Conservation (phyloP, 169 alveolate species). For the Prorocentrum cordatum region DNA sequence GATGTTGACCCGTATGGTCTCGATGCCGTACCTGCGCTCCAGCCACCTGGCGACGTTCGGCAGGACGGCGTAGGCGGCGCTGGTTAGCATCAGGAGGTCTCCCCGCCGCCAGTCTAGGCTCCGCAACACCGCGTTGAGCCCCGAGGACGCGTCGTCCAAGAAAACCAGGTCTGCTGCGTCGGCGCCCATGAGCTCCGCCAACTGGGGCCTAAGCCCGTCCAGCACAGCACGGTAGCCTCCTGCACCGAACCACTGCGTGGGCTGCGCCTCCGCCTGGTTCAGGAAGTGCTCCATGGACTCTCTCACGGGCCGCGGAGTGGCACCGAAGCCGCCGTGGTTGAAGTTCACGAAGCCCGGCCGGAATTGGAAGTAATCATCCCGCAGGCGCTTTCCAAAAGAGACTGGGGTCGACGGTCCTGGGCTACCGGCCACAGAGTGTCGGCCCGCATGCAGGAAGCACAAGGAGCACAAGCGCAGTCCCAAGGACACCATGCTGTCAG, state of each 20-base stretch:
- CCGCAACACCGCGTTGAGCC: conserved; percentile 61
- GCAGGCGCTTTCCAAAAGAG: no score
- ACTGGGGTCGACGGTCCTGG: no score
- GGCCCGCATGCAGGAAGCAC: no score
- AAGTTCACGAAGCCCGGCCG: conserved; percentile 49
- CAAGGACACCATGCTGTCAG: no score
- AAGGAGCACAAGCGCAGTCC: no score
- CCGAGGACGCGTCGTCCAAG: conserved; percentile 25
- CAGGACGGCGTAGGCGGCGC: conserved; percentile 58
- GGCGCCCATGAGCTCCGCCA: conserved; percentile 16
- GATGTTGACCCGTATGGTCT: no score
- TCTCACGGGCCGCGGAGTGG: conserved; percentile 23
- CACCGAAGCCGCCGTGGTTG: conserved; percentile 66
- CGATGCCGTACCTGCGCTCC: no score
- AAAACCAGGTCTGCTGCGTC: conserved; percentile 15
- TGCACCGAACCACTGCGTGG: conserved; percentile 16
- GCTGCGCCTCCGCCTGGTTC: conserved; percentile 39
- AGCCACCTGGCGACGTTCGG: conserved; percentile 55
- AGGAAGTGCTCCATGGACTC: conserved; percentile 1
- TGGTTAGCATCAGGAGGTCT: conserved; percentile 33
- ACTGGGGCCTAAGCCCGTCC: background rate
- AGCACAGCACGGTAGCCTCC: background rate
- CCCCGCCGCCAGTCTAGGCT: conserved; percentile 21
- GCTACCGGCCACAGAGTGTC: no score
- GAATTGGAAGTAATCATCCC: no score